These are phyloP conservation scores for Colletotrichum lentis DNA, from an alignment of 2,329 filamentous ascomycete genomes.

Conservation along the genomic window DNA sequence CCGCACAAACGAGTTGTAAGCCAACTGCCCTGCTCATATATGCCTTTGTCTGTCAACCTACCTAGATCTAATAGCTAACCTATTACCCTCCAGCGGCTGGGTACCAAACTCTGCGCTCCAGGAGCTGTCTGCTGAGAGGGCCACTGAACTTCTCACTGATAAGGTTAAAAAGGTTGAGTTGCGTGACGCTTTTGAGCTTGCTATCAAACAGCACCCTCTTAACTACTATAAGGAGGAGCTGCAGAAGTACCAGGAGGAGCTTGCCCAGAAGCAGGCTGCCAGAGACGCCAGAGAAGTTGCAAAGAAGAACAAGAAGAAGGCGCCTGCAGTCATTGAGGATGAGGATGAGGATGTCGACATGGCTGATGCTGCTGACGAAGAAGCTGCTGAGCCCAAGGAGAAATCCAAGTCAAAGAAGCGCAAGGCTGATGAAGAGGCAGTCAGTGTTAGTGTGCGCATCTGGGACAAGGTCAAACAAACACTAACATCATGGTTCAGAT, in stretches of 20 bases:
- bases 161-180: slow-evolving; percentile 81
- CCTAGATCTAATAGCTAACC: slow-evolving; percentile 18
- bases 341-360: slow-evolving; percentile 69
- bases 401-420: slow-evolving; percentile 81
- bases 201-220: slow-evolving; percentile 78
- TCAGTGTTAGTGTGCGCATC: slow-evolving; percentile 51
- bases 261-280: slow-evolving; percentile 65
- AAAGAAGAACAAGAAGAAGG: slow-evolving; percentile 59
- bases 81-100: slow-evolving; percentile 74
- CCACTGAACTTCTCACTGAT: slow-evolving; percentile 72
- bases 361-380: slow-evolving; percentile 66
- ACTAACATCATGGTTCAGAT: slow-evolving; percentile 50
- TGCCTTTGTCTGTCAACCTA: neutral
- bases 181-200: slow-evolving; percentile 80
- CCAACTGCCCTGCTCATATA: slow-evolving; percentile 41
- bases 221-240: slow-evolving; percentile 86
- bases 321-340: slow-evolving; percentile 59
- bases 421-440: slow-evolving; percentile 83
- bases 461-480: neutral
- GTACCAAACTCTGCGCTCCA: slow-evolving; percentile 84
- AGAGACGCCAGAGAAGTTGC: slow-evolving; percentile 57
- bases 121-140: slow-evolving; percentile 77
- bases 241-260: slow-evolving; percentile 71
- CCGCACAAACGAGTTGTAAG: slow-evolving; percentile 96
- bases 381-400: slow-evolving; percentile 68